Base-by-base conservation (phyloP, 2,329 filamentous ascomycete species). In the Cercospora janseana region DNA sequence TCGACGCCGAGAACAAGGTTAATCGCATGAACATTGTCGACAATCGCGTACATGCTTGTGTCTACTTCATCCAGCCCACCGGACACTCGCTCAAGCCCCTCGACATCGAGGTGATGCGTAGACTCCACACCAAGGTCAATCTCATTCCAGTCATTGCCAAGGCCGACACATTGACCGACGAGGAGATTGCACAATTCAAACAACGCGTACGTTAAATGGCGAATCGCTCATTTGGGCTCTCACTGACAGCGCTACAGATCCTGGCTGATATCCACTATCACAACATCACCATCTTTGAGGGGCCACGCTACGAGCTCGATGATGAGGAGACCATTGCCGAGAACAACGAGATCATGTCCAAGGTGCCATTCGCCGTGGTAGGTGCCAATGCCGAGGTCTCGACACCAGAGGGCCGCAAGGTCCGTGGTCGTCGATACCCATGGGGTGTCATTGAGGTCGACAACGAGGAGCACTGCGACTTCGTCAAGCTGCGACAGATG, bases 21-120 rank as follows among this genome's bases (percentile, higher is more conserved):
- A 98, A 98, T 80, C 89, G 93, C 66, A 95, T 96, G 85, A 98
- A 98, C 81, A 97, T 97, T 72, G 87, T 98, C 57, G 93, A 98
- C 77, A 98, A 97, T 81, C 88, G 93, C 65, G 94, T 98, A 58
- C 93, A 98, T 67, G 93, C 93, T 49, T 97, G 94, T 67, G 93
- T 98, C 57, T 98, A 96, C 83, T 98, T 98, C 79, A 96, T 98
- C 66, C 92, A 98, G 77, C 93, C 93, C 61, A 98, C 93, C 24
- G 93, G 93, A 55, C 93, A 98, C 79, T 95, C 93, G 26, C 79
- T 98, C 68, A 98, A 98, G 85, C 93, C 93, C 58, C 80, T 98
- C 60, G 93, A 98, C 69, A 95, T 98, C 60, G 93, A 98, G 78
- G 93, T 98, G 60, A 98, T 98, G 93, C 91, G 92, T 74, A 87